Evolutionary conservation across 2,329 filamentous ascomycete species (phyloP).

Genomic region (Venturia oleaginea): DNA sequence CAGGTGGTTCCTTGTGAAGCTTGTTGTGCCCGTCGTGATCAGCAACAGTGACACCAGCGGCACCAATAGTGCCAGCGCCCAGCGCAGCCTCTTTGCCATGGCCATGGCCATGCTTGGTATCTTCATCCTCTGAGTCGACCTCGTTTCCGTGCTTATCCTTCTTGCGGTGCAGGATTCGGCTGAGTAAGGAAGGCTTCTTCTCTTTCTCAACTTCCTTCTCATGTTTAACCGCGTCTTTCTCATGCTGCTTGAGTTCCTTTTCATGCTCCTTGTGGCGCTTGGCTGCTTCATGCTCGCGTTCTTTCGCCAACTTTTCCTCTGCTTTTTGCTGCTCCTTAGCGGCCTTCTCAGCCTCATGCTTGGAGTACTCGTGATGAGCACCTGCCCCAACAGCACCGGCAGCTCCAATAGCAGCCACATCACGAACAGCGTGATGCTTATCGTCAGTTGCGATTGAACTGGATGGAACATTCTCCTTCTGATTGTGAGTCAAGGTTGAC

Average conservation of each 20-base stretch:
- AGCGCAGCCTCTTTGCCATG: conserved; percentile 22
- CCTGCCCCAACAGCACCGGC: conserved; percentile 20
- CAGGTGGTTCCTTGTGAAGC: conserved; percentile 34
- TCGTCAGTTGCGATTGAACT: conserved; percentile 4
- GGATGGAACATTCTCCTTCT: not conserved
- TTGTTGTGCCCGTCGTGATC: conserved; percentile 23
- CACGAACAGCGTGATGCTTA: not conserved
- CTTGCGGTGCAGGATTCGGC: conserved; percentile 33
- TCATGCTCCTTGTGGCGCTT: conserved; percentile 19
- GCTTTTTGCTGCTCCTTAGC: conserved; percentile 21
- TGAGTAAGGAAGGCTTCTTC: conserved; percentile 29
- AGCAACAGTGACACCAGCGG: conserved; percentile 18
- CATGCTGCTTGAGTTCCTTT: conserved; percentile 21
- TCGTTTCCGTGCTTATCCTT: conserved; percentile 26
- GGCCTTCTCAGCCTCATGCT: conserved; percentile 19
- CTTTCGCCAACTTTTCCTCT: conserved; percentile 22
- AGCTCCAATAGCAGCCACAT: conserved; percentile 14
- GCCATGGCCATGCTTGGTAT: conserved; percentile 18
- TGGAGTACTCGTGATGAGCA: conserved; percentile 22
- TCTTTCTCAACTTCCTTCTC: conserved; percentile 21
- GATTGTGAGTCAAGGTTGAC: not conserved
- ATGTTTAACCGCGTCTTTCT: conserved; percentile 21
- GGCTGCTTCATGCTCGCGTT: conserved; percentile 20
- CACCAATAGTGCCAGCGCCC: conserved; percentile 17
- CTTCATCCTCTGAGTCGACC: conserved; percentile 2